Evolutionary conservation across 2,329 filamentous ascomycete genomes (phyloP), one percentile per base, ranked within the genome.

Genomic region (Claviceps pazoutovae): DNA sequence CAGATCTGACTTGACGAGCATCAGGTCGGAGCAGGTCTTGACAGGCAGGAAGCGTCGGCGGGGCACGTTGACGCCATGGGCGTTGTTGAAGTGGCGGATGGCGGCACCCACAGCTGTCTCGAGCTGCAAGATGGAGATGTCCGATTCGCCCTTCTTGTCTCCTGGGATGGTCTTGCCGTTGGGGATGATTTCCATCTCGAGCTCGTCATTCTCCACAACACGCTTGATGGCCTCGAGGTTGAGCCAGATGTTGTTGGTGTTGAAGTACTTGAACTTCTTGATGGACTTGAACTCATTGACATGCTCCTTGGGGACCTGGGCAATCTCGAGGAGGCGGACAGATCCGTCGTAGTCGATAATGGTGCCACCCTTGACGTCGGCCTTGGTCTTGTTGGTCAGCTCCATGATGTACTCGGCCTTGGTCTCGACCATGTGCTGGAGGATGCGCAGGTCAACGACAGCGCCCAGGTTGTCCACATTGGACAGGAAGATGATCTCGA

Each of bases 251-350:
- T 98, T 98, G 86, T 98, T 98, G 73, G 93, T 98, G 83, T 98
- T 98, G 85, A 98, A 98, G 83, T 98, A 98, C 81, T 95, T 96
- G 86, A 98, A 98, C 81, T 98, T 98, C 85, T 98, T 98, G 80
- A 98, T 98, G 48, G 90, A 96, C 84, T 98, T 98, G 88, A 98
- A 98, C 76, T 98, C 93, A 75, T 98, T 97, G 70, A 93, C 88
- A 74, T 98, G 93, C 78, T 98, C 88, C 83, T 97, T 98, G 73
- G 93, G 93, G 38, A 98, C 93, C 78, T 98, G 93, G 14, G 93
- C 93, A 64, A 98, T 96, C 77, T 98, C 93, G 50, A 98, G 86
- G 60, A 98, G 85, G 66, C 93, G 90, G 61, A 94, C 91, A 53
- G 87, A 90, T 65, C 91, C 91, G 69, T 98, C 93, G 73, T 96